A percentile compares a stretch with the other conserved stretches of the same genome.
These are phyloP conservation scores for Phyllosticta citribraziliensis DNA, from an alignment of 2,329 filamentous ascomycete species.

Conservation along the genomic window DNA sequence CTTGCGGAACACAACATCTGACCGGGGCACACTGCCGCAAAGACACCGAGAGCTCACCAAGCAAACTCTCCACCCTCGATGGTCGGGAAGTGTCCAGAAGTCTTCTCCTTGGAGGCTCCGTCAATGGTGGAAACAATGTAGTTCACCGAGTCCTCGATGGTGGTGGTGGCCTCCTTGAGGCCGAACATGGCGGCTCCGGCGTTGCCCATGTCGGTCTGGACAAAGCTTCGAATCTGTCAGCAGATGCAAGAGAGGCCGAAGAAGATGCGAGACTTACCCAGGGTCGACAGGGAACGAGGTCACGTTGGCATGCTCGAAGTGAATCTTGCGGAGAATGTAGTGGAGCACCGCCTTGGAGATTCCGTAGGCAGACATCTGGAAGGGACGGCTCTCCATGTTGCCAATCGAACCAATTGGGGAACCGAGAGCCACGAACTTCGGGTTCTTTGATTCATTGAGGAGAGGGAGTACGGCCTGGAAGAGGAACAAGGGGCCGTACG, in stretches of 20 bases:
- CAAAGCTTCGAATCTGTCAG: not conserved
- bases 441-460: not conserved
- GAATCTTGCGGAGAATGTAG: not conserved
- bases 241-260: not conserved
- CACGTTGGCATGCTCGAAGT: not conserved
- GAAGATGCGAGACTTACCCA: not conserved
- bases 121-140: not conserved
- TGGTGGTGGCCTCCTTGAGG: not conserved
- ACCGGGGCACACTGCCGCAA: not conserved
- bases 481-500: not conserved
- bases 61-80: not conserved
- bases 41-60: not conserved
- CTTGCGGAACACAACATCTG: not conserved
- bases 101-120: not conserved
- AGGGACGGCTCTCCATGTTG: not conserved
- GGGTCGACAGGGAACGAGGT: not conserved
- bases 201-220: not conserved
- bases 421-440: not conserved
- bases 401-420: not conserved
- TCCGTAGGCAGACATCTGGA: not conserved
- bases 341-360: not conserved
- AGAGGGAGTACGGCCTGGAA: slow-evolving; percentile 1
- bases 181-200: not conserved
- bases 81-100: not conserved
- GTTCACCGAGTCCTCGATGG: not conserved